Percentiles rank a stretch among this genome's conserved stretches.
Conservation (phyloP, 1,139 yeast genomes). For the Geotrichum australiense region DNA sequence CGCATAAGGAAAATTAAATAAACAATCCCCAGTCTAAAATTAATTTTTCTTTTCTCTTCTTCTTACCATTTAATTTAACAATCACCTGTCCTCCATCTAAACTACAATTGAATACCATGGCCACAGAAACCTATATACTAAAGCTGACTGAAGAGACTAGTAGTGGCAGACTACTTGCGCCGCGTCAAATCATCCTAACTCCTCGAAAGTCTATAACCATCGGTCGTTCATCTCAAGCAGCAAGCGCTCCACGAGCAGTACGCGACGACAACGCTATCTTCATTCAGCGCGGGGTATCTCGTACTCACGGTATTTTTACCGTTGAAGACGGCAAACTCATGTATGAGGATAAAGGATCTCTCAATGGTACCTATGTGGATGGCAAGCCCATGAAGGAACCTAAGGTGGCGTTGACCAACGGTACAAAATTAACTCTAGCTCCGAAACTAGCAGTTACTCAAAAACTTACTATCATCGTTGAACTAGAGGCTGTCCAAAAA, state of each 20-base stretch:
- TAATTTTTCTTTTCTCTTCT: too few species aligned
- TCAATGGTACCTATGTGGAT: slow-evolving; percentile 20
- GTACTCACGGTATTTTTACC: slow-evolving; percentile 21
- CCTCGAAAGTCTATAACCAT: too few species aligned
- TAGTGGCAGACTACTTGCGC: too few species aligned
- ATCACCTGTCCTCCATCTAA: too few species aligned
- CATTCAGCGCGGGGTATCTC: slow-evolving; percentile 21
- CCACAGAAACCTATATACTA: too few species aligned
- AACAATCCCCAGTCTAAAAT: too few species aligned
- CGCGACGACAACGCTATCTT: slow-evolving; percentile 19
- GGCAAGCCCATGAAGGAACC: not conserved
- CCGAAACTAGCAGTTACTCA: slow-evolving; percentile 4
- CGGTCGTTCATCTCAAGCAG: slow-evolving; percentile 10
- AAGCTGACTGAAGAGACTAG: too few species aligned
- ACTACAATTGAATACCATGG: too few species aligned
- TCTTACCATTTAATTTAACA: too few species aligned
- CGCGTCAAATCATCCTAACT: too few species aligned
- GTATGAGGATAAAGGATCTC: slow-evolving; percentile 20
- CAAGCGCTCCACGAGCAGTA: slow-evolving; percentile 1
- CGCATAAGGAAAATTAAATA: too few species aligned
- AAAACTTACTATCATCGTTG: not conserved
- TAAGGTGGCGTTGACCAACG: not conserved
- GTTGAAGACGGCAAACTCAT: slow-evolving; percentile 16
- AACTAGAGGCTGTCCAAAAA: slow-evolving; percentile 1
- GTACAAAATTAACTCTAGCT: slow-evolving; percentile 1